phyloP scores from a whole-genome alignment of 768 basidiomycete species.

The Tricholoma sp. region DNA sequence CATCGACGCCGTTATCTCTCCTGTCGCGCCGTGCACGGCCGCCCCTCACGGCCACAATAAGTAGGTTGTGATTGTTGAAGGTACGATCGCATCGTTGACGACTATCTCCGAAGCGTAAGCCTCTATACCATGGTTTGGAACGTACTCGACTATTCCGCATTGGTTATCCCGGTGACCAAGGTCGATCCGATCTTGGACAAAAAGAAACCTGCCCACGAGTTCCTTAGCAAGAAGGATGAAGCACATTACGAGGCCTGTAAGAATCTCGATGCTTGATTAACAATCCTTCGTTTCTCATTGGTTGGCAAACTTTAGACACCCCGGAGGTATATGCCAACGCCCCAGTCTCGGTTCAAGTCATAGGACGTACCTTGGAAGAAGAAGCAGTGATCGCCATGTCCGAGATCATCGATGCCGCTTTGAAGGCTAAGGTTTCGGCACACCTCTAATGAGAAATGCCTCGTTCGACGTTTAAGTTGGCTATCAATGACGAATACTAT shows the following conservation, averaged over 20 bases:
- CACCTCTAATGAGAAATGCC: not conserved
- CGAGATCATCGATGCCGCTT: slow-evolving; percentile 49
- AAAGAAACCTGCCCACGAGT: slow-evolving; percentile 38
- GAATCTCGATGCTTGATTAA: slow-evolving; percentile 16
- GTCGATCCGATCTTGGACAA: slow-evolving; percentile 53
- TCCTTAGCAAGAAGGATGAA: slow-evolving; percentile 45
- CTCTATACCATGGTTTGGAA: slow-evolving; percentile 66
- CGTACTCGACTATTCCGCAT: slow-evolving; percentile 57
- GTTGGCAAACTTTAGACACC: slow-evolving; percentile 38
- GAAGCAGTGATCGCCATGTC: slow-evolving; percentile 69
- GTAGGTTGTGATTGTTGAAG: slow-evolving; percentile 25
- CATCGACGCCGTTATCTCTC: slow-evolving; percentile 70
- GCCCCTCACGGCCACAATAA: slow-evolving; percentile 56
- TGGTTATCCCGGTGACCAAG: slow-evolving; percentile 58
- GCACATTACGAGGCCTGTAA: slow-evolving; percentile 48
- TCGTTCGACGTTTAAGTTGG: not conserved
- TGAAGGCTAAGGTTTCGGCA: not conserved
- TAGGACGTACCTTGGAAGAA: slow-evolving; percentile 69
- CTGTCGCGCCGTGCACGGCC: slow-evolving; percentile 56
- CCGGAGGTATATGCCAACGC: slow-evolving; percentile 51
- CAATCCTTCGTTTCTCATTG: not conserved
- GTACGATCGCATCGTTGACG: slow-evolving; percentile 5
- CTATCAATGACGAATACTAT: not conserved
- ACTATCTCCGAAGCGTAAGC: slow-evolving; percentile 22
- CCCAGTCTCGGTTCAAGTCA: slow-evolving; percentile 61